These are phyloP conservation scores for Fusarium fracticaudum DNA, from an alignment of 2,329 filamentous ascomycete genomes.

Conservation along the genomic window DNA sequence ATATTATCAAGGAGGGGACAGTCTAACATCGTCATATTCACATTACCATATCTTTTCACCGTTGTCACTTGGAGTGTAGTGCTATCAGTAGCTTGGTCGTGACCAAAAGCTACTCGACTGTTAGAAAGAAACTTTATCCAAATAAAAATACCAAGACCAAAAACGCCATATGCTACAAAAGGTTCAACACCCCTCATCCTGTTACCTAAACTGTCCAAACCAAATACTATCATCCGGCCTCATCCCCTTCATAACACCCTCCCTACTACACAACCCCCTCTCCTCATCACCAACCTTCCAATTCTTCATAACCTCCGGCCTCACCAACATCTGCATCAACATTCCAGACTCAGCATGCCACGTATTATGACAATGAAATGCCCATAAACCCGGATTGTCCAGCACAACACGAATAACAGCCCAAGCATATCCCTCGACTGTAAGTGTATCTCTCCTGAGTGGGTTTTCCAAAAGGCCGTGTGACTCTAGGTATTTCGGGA, in stretches of 20 bases:
- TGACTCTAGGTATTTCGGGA: conserved; percentile 40
- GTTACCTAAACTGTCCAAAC: conserved; percentile 45
- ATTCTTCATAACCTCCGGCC: conserved; percentile 40
- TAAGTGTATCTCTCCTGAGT: conserved; percentile 55
- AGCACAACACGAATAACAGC: conserved; percentile 62
- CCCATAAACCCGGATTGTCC: conserved; percentile 68
- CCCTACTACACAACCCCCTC: conserved; percentile 41
- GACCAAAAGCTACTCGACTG: fast-evolving
- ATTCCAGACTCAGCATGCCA: conserved; percentile 69
- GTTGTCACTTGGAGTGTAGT: fast-evolving
- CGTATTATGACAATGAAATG: conserved; percentile 66
- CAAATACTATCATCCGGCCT: conserved; percentile 50
- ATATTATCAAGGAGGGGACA: fast-evolving
- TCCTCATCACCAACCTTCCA: conserved; percentile 41
- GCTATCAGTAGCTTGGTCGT: fast-evolving
- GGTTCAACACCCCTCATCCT: fast-evolving
- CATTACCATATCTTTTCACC: fast-evolving
- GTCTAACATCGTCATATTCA: fast-evolving
- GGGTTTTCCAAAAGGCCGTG: conserved; percentile 45
- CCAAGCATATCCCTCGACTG: conserved; percentile 65
- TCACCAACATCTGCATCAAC: conserved; percentile 65
- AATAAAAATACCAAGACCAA: fast-evolving
- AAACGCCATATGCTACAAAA: neutral
- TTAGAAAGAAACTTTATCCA: fast-evolving
- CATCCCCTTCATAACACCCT: conserved; percentile 46